Conservation (phyloP, 306 rosid genomes). For the Abrus precatorius region DNA sequence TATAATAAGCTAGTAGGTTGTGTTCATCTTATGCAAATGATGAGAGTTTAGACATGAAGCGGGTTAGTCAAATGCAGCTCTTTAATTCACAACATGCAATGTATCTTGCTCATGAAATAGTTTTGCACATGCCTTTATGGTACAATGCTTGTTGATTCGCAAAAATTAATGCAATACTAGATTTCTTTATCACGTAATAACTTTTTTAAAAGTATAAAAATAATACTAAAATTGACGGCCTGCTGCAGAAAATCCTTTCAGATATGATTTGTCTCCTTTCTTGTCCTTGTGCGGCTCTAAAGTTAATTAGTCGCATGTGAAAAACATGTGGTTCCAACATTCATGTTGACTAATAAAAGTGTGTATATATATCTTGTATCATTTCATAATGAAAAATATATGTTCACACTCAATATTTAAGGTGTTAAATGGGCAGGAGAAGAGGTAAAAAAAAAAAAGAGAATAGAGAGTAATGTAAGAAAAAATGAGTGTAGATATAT, state of each 20-base stretch:
- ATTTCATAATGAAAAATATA: not conserved
- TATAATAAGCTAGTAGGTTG: not conserved
- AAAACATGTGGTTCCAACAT: conserved; percentile 42
- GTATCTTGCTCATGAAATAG: conserved; percentile 22
- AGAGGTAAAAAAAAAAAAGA: too few relatives aligned
- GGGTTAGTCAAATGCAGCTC: not conserved
- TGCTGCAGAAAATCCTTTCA: conserved; percentile 44
- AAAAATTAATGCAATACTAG: not conserved
- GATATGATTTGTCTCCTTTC: conserved; percentile 52
- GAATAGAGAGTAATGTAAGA: too few relatives aligned
- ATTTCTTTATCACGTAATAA: conserved; percentile 9
- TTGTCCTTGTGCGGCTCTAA: conserved; percentile 38
- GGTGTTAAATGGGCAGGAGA: too few relatives aligned
- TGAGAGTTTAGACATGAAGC: not conserved
- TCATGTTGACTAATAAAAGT: conserved; percentile 30
- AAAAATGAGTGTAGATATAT: too few relatives aligned
- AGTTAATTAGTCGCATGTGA: conserved; percentile 36
- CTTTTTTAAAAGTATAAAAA: not conserved
- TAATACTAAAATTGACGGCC: not conserved
- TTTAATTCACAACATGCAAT: conserved; percentile 33
- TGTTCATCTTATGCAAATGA: not conserved
- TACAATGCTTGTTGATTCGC: conserved; percentile 14
- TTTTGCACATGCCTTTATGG: conserved; percentile 37
- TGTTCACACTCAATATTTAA: too few relatives aligned
- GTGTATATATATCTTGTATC: not conserved